phyloP scores from a whole-genome alignment of 495 filamentous ascomycete genomes.

The Physcia stellaris region DNA sequence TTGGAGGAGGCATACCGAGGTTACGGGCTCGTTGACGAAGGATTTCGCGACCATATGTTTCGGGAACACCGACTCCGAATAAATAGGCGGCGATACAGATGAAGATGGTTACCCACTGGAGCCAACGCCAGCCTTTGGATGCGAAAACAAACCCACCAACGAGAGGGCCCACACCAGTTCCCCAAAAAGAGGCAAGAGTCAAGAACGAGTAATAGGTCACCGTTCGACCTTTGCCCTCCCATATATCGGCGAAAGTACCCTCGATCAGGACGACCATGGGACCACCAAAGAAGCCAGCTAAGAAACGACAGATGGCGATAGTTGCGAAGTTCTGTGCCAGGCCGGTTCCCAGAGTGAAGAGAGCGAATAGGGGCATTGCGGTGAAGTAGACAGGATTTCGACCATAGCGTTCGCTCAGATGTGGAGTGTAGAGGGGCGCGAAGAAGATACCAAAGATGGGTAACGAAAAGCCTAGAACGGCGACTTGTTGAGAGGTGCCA shows the following conservation, averaged over 20 bases:
- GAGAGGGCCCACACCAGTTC: slow-evolving; percentile 25
- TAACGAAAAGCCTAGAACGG: slow-evolving; percentile 28
- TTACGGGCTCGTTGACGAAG: slow-evolving; percentile 21
- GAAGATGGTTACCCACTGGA: slow-evolving; percentile 24
- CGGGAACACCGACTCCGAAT: slow-evolving; percentile 23
- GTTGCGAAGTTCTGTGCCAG: slow-evolving; percentile 19
- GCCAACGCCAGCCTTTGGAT: slow-evolving; percentile 25
- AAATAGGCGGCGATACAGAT: slow-evolving; percentile 19
- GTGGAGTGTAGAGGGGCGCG: slow-evolving; percentile 26
- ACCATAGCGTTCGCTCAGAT: slow-evolving; percentile 24
- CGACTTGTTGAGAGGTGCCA: slow-evolving; percentile 27
- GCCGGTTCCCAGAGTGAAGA: slow-evolving; percentile 26
- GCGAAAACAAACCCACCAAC: slow-evolving; percentile 22
- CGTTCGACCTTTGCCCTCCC: slow-evolving; percentile 19
- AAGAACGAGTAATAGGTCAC: slow-evolving; percentile 25
- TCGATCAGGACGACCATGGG: slow-evolving; percentile 30
- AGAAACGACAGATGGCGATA: slow-evolving; percentile 27
- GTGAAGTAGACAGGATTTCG: slow-evolving; percentile 23
- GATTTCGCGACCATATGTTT: slow-evolving; percentile 30
- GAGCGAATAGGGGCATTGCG: slow-evolving; percentile 18
- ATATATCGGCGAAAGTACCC: slow-evolving; percentile 33
- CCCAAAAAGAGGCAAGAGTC: slow-evolving; percentile 20
- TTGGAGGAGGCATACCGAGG: slow-evolving; percentile 8
- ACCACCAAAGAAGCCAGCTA: slow-evolving; percentile 28
- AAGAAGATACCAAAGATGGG: slow-evolving; percentile 27